Percentiles rank a stretch among this genome's conserved stretches.
Evolutionary conservation across 805 yeast species (phyloP).

Genomic region (Suhomyces sp.): DNA sequence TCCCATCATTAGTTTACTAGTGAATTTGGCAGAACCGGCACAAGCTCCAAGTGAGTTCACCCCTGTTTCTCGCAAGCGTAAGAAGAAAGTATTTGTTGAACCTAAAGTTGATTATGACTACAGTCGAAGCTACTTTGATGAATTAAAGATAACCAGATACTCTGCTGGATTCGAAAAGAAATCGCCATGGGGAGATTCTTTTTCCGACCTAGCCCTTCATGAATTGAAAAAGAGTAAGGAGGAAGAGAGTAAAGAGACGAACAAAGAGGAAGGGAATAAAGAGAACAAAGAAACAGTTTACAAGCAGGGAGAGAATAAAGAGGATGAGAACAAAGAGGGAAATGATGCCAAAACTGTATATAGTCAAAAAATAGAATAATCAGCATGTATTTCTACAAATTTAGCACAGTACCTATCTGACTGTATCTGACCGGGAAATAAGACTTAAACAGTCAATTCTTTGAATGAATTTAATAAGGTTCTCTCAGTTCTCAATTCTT

Average conservation of each 20-base stretch:
- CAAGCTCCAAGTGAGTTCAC: constrained; percentile 18
- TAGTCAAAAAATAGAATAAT: no score
- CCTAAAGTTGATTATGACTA: constrained; percentile 32
- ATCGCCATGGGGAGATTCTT: constrained; percentile 50
- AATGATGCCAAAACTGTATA: not conserved
- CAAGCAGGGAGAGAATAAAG: no score
- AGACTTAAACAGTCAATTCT: no score
- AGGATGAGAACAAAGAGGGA: not conserved
- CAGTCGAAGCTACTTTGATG: constrained; percentile 29
- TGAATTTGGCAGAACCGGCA: constrained; percentile 7
- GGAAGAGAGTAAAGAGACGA: not conserved
- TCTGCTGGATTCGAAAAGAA: constrained; percentile 15
- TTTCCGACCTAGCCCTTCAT: constrained; percentile 52
- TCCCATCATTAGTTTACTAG: constrained; percentile 42
- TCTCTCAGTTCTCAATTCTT: no score
- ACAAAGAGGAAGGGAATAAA: not conserved
- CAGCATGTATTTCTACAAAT: not conserved
- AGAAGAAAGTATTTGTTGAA: constrained; percentile 25
- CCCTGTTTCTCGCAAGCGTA: constrained; percentile 18
- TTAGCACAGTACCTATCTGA: no score
- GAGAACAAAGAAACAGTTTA: not conserved
- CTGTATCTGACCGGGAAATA: no score
- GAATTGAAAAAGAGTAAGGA: not conserved
- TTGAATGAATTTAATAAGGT: no score
- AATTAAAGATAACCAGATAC: constrained; percentile 17